Base-by-base conservation (phyloP, 192 early-diverging fungal genomes). In the Piromyces sp. region DNA sequence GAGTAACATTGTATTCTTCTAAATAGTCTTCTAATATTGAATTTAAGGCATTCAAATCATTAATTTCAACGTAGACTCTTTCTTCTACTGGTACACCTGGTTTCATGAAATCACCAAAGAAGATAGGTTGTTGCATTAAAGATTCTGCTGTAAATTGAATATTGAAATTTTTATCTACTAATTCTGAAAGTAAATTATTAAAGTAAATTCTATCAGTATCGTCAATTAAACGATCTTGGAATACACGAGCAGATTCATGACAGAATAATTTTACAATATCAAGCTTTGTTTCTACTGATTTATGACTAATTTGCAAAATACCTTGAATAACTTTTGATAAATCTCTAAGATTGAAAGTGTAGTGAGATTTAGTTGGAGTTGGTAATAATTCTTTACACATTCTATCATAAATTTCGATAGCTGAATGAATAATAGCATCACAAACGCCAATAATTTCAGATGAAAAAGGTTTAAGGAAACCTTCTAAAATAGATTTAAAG, bases 1-100 rank as follows among this genome's bases (percentile, higher is more conserved):
- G 84, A 19, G 89, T 91, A 9, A 91, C 90, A 80, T 91, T 91
- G 83, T 88, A 91, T 81, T 91, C 90, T 83, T 91, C 90, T n/a
- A 91, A 85, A 80, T 91, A 91, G 80, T 91, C 90, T 83, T 91
- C 90, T 29, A 91, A 82, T 1, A 91, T 80, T 22, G 83, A 86
- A 78, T 87, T 91, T 85, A 91, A 85, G 22, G 84, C 83, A 79
- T 91, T 89, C 84, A 88, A 87, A 83, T 91, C 90, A 26, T 84
- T 82, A 78, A 91, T 86, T 81, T 91, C 90, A 30, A 88, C 83
- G 51, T 91, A 91, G 29, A 88, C 83, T 6, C 90, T 81, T 26
- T 91, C 90, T 78, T 91, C 88, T n/a, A 80, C 82, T n/a, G 90
- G 88, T 12, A 89, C 88, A 17, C 88, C 90, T 30, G 88, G 83